Base-by-base conservation (phyloP, 2,329 filamentous ascomycete genomes). In the Decorospora gaudefroyi region DNA sequence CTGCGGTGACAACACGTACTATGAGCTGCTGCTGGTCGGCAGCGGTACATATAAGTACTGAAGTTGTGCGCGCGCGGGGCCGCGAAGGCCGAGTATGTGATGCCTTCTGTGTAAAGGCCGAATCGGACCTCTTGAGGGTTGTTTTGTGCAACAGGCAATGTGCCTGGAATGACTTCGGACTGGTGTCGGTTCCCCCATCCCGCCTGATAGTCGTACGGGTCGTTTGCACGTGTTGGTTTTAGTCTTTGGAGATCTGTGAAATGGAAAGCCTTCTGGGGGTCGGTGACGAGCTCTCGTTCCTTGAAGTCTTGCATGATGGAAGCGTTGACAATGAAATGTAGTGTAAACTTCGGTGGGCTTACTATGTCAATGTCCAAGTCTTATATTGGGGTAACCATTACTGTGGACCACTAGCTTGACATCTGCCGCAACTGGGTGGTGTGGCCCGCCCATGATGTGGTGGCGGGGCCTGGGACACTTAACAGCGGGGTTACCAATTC, bases 1-100 rank as follows among this genome's bases (percentile, higher is more conserved):
- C 53, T 33, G 57, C 22, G 3, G 4, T 13, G 3, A 12, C n/a
- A 15, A 21, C 6, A 42, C 59, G 39, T 61, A 68, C 64, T 59
- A 23, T 76, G 74, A 29, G 72, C 74, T 41, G 72, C 72, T 13
- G 73, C 65, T 28, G 72, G 74, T 28, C 72, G 56, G 12, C 69
- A 68, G 18, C 74, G 67, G 51, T 76, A 76, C 68, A 76, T 69
- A 43, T 72, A 76, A 8, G 72, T 72, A 34, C 69, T 74, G 47
- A 67, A 71, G 56, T 76, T 75, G 18, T 64, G 55, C 28, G 66
- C 59, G 16, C 74, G 63, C 5, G 73, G 72, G 4, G 74, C 73
- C 33, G 68, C 68, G 50, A 76, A 76, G 9, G 72, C 68, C 12
- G 68, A 71, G 29, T 72, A 72, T 11, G 72, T 76, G 49, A 76